These are phyloP conservation scores for Hibiscus tridactylites DNA, from an alignment of 345 rosid species.

Conservation along the genomic window DNA sequence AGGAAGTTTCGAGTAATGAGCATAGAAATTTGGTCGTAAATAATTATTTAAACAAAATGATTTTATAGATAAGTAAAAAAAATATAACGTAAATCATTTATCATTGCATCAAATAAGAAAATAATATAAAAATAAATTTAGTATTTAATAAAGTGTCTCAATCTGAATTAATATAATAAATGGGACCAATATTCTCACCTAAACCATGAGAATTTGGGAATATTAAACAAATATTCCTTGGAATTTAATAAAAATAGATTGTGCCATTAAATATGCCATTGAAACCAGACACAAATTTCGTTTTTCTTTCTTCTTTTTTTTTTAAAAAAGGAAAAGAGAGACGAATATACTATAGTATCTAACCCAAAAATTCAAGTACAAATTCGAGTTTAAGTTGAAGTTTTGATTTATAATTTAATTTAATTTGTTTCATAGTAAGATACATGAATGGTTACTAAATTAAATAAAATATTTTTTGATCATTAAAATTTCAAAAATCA, in stretches of 20 bases:
- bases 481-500: too few relatives aligned
- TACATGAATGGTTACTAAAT: too few relatives aligned
- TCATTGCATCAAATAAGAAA: not conserved
- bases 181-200: not conserved
- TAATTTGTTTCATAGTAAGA: too few relatives aligned
- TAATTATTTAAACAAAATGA: too few relatives aligned
- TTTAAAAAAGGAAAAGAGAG: not conserved
- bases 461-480: too few relatives aligned
- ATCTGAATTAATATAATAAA: not conserved
- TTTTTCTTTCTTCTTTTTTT: not conserved
- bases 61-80: too few relatives aligned
- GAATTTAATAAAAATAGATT: not conserved
- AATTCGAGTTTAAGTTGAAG: too few relatives aligned
- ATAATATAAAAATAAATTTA: not conserved
- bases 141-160: not conserved
- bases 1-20: too few relatives aligned
- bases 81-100: too few relatives aligned
- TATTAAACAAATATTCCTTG: constrained; percentile 1
- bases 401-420: too few relatives aligned
- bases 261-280: not conserved
- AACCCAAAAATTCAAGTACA: too few relatives aligned
- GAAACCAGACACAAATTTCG: not conserved
- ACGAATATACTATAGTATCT: not conserved
- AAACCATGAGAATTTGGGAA: not conserved
- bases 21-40: too few relatives aligned